A percentile compares a stretch with the other conserved stretches of the same genome.
phyloP scores from a whole-genome alignment of 805 yeast genomes.

The Lipomyces yamadae region DNA sequence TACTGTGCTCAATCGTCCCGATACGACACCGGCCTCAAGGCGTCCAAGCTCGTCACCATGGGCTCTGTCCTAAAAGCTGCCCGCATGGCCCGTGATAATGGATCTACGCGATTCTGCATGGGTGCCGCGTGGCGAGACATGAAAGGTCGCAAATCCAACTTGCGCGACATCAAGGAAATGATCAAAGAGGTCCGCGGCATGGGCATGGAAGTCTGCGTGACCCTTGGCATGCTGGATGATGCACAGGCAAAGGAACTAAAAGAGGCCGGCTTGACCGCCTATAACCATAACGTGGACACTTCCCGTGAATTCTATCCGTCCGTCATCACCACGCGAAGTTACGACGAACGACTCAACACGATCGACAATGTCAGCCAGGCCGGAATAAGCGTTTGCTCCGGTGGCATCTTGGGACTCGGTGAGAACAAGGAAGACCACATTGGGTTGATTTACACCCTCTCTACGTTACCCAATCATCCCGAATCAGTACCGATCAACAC shows the following conservation, averaged over 20 bases:
- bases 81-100: slow-evolving; percentile 65
- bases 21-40: slow-evolving; percentile 71
- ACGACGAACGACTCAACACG: slow-evolving; percentile 72
- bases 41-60: slow-evolving; percentile 63
- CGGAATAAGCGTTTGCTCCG: slow-evolving; percentile 74
- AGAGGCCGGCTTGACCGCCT: slow-evolving; percentile 78
- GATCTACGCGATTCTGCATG: slow-evolving; percentile 79
- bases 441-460: slow-evolving; percentile 66
- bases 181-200: slow-evolving; percentile 64
- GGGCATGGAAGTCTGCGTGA: slow-evolving; percentile 78
- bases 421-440: slow-evolving; percentile 74
- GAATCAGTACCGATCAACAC: slow-evolving; percentile 82
- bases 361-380: slow-evolving; percentile 65
- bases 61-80: slow-evolving; percentile 72
- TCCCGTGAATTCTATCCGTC: slow-evolving; percentile 76
- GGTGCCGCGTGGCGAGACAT: slow-evolving; percentile 91
- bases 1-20: slow-evolving; percentile 79
- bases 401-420: slow-evolving; percentile 80
- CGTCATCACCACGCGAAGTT: slow-evolving; percentile 71
- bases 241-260: slow-evolving; percentile 65
- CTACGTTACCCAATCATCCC: slow-evolving; percentile 74
- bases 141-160: slow-evolving; percentile 73
- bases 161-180: slow-evolving; percentile 68
- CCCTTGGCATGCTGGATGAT: slow-evolving; percentile 74
- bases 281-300: slow-evolving; percentile 80